These are phyloP conservation scores for Hypoxylon sp. DNA, from an alignment of 2,329 filamentous ascomycete genomes.

Conservation along the genomic window DNA sequence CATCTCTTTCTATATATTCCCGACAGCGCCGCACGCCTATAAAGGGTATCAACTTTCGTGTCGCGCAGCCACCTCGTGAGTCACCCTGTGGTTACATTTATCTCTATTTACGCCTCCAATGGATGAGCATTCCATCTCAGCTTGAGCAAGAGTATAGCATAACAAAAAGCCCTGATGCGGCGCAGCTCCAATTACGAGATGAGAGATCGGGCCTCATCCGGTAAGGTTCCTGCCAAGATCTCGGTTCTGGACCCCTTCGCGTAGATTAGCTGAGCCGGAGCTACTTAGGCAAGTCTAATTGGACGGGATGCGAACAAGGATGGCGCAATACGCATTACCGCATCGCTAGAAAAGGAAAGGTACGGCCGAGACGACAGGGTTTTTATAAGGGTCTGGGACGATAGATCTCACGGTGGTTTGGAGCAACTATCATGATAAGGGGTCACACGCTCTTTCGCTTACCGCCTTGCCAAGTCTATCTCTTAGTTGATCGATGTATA, in stretches of 20 bases:
- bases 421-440: not conserved
- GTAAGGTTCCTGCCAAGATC: conserved; percentile 20
- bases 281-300: not conserved
- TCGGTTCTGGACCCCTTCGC: conserved; percentile 12
- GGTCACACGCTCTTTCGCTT: not conserved
- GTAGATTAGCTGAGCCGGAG: not conserved
- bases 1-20: not conserved
- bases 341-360: conserved; percentile 9
- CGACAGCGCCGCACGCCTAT: not conserved
- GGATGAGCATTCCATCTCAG: not conserved
- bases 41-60: not conserved
- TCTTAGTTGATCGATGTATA: not conserved
- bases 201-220: conserved; percentile 15
- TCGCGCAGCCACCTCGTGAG: conserved; percentile 7
- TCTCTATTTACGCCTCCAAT: not conserved
- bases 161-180: conserved; percentile 3
- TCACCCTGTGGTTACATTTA: conserved; percentile 11
- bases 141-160: not conserved
- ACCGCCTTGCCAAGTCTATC: not conserved
- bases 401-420: conserved; percentile 1
- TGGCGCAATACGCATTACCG: conserved; percentile 8
- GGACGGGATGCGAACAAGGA: not conserved
- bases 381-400: not conserved
- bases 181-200: conserved; percentile 17
- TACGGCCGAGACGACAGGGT: not conserved